Conservation (phyloP, 805 yeast genomes). For the Blastobotrys peoriensis region DNA sequence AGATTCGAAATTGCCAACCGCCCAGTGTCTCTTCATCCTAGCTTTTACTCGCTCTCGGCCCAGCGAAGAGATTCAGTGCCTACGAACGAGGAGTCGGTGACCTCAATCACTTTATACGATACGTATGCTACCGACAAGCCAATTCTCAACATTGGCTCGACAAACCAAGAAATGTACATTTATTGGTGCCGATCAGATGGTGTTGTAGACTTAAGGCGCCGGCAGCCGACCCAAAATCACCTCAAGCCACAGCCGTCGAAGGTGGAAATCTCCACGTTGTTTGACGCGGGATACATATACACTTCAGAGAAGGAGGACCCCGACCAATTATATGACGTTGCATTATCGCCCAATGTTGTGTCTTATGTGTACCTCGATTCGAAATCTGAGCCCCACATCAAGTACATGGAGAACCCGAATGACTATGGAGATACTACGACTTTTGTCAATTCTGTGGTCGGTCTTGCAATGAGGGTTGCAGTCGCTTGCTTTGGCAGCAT, state of each 20-base stretch:
- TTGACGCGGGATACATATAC: slow-evolving; percentile 18
- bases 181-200: slow-evolving; percentile 14
- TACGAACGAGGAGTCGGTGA: slow-evolving; percentile 10
- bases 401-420: slow-evolving; percentile 13
- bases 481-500: slow-evolving; percentile 62
- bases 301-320: neutral
- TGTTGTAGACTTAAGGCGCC: slow-evolving; percentile 12
- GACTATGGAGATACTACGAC: slow-evolving; percentile 5
- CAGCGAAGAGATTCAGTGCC: slow-evolving; percentile 8
- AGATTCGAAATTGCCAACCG: slow-evolving; percentile 10
- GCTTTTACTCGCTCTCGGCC: slow-evolving; percentile 14
- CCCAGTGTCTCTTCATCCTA: slow-evolving; percentile 17
- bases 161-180: slow-evolving; percentile 15
- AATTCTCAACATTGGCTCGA: slow-evolving; percentile 9
- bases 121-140: slow-evolving; percentile 9
- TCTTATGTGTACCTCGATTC: slow-evolving; percentile 22
- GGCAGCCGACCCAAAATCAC: slow-evolving; percentile 6
- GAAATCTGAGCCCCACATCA: slow-evolving; percentile 13
- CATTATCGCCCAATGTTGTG: slow-evolving; percentile 30
- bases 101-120: slow-evolving; percentile 10
- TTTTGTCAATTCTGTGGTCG: slow-evolving; percentile 37
- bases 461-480: slow-evolving; percentile 61
- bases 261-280: slow-evolving; percentile 17
- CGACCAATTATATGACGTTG: slow-evolving; percentile 13
- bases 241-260: slow-evolving; percentile 7